Evolutionary conservation across 2,329 filamentous ascomycete genomes (phyloP), one percentile per base, ranked within the genome.

Genomic region (Lachnellula suecica): DNA sequence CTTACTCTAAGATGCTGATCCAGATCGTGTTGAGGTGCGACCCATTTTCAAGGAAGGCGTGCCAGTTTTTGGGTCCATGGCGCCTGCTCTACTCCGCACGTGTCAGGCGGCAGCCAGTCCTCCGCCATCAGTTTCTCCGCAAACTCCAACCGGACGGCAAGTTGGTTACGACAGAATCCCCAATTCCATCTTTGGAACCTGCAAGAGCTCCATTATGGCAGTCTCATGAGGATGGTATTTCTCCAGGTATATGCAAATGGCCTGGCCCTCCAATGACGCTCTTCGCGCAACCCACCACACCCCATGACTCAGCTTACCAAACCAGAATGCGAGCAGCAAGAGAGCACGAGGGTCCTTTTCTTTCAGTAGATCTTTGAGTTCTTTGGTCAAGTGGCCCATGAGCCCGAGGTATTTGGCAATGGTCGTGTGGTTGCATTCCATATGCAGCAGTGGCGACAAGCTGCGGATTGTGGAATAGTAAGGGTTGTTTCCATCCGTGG

Each of bases 251-350:
- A 72, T 54, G 52, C 69, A 73, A 20, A 82, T 78, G 1, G 78
- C 73, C 42, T 72, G 69, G n/a, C 76, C 76, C 58, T 82, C 77
- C 1, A 81, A 59, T 24, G 70, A 56, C 4, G 74, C 71, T 42
- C 79, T 70, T 46, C 71, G 66, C 41, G 71, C 67, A 13, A 79
- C 54, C 74, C 76, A 82, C 79, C 78, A 82, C 9, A 68, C 61
- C 7, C 41, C 63, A 11, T 68, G 62, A 13, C 69, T 72, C 13
- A 79, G 63, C 54, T 77, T 75, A 9, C 76, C 74, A 63, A 78
- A 81, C 80, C 80, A 85, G 66, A 77, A 80, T 0, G 75, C 71
- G n/a, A 84, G 64, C 31, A 85, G 59, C 10, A 84, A 62, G 54
- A 85, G 60, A 0, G 81, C 81, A 24, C 73, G 69, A 1, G 75